Base-by-base conservation (phyloP, 2,329 filamentous ascomycete species). In the Neonectria coccinea region DNA sequence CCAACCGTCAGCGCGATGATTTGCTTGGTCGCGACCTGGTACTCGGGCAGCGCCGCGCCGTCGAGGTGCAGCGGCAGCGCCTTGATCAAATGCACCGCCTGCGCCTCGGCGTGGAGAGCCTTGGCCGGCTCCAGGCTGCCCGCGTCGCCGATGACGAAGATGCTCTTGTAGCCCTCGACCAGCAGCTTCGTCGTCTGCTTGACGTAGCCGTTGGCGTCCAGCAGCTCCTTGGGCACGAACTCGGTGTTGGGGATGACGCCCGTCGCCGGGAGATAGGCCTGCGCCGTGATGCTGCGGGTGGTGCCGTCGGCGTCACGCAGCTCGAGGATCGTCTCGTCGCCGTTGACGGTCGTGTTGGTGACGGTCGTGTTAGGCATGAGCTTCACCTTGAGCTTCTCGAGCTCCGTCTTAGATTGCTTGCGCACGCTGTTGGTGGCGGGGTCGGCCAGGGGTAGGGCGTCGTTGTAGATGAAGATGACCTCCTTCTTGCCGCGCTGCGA, bases 181-280 rank as follows among this genome's bases (percentile, higher is more conserved):
- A 78, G 79, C 11, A 85, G 73, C 22, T 70, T 74, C 4, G 69
- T 73, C 45, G 78, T 80, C 68, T 82, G 80, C 64, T 76, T 74
- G 56, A 84, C 61, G 59, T 74, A 78, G 8, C 77, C 78, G 1
- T 61, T 41, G 25, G 62, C 57, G 41, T 81, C 79, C 18, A 80
- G 75, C 62, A 85, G 71, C 1, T 67, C 56, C 8, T 74, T 64
- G 3, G 83, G 81, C 33, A 78, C 71, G 67, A 85, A 85, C 5
- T 73, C 70, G 1, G 80, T 82, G 75, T 87, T 87, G 61, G 81
- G 79, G 0, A 72, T 55, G 4, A 80, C 63, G 47, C 85, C 85
- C 39, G 79, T 82, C 0, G 83, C 80, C 0, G 85, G 84, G 14
- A 87, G 72, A 70, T 84, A 82, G 1, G 84, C 75, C 69, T 84